These are phyloP conservation scores for Barnettozyma wickerhamii DNA, from an alignment of 805 yeast genomes.

Conservation along the genomic window DNA sequence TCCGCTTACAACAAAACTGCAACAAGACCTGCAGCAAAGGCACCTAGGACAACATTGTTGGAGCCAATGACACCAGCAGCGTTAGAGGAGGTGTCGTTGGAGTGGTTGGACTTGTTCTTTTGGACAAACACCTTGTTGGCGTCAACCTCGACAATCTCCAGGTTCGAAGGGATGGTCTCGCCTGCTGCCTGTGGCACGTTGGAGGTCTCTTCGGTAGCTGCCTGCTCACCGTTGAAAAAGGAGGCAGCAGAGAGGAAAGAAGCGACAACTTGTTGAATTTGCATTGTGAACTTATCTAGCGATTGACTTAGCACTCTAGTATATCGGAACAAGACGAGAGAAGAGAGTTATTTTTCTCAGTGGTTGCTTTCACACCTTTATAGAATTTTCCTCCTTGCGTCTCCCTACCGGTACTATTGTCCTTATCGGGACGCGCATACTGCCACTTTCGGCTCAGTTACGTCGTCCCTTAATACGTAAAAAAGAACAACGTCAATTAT, in stretches of 20 bases:
- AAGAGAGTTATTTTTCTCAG: too few species aligned
- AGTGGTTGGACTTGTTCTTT: conserved; percentile 18
- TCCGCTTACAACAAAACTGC: conserved; percentile 26
- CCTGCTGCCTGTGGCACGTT: neutral
- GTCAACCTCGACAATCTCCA: conserved; percentile 3
- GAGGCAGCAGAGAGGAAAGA: conserved; percentile 25
- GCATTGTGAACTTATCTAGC: conserved; percentile 16
- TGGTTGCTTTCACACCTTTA: too few species aligned
- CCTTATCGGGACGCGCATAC: conserved; percentile 2
- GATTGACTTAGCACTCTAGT: neutral
- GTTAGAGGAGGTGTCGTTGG: conserved; percentile 26
- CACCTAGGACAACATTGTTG: conserved; percentile 21
- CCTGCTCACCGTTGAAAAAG: conserved; percentile 12
- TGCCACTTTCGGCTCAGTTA: neutral
- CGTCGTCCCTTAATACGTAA: too few species aligned
- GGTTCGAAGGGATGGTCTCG: neutral
- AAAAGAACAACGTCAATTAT: too few species aligned
- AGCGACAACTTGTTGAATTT: conserved; percentile 29
- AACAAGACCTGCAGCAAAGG: conserved; percentile 23
- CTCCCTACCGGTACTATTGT: too few species aligned
- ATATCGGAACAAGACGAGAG: neutral
- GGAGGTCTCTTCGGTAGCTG: neutral
- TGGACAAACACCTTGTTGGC: conserved; percentile 11
- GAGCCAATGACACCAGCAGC: conserved; percentile 18
- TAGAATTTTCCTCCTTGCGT: too few species aligned